Evolutionary conservation across 148 eudicot genomes (phyloP), one percentile per base, ranked within the genome.

Genomic region (Pharnaceum exiguum): DNA sequence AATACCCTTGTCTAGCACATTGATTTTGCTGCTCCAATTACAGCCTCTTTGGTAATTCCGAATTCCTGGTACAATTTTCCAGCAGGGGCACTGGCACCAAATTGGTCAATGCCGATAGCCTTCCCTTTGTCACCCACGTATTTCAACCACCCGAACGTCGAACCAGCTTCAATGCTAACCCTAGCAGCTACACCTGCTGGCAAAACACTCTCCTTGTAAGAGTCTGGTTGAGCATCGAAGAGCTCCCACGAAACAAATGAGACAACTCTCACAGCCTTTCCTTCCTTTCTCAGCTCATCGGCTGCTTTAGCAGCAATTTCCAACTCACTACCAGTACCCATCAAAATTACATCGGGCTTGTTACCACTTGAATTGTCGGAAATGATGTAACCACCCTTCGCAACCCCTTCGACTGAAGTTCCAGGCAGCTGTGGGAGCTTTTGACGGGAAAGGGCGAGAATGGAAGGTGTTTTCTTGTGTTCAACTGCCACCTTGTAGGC

Each of bases 31-130:
- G 98, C 96, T 60, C 78, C 87, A 54, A 91, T 50, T 44, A 91
- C 96, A 29, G 90, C 94, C 63, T 91, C 98, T 23, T 75, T 82
- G 4, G 98, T 87, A 44, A 91, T 71, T 27, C 96, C 96, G n/a
- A 69, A 82, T 78, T 91, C 98, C 84, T 88, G 82, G 84, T 91
- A 91, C 57, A 91, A 85, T 38, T 65, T 91, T 0, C 69, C 84
- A 21, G 98, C 98, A 10, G 98, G 98, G 45, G 98, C 98, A 83
- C 96, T 87, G 1, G 98, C 94, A 10, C 98, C 98, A 54, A 88
- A 91, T 21, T 67, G 51, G 64, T 91, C 98, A 60, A 91, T 91
- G 11, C 98, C 98, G n/a, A 91, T 87, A 0, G 90, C 72, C 73
- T 87, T 91, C 1, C 98, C 97, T 53, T 67, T 79, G 38, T 48